Evolutionary conservation across 2,329 filamentous ascomycete species (phyloP).

Genomic region (Phialemoniopsis sp.): DNA sequence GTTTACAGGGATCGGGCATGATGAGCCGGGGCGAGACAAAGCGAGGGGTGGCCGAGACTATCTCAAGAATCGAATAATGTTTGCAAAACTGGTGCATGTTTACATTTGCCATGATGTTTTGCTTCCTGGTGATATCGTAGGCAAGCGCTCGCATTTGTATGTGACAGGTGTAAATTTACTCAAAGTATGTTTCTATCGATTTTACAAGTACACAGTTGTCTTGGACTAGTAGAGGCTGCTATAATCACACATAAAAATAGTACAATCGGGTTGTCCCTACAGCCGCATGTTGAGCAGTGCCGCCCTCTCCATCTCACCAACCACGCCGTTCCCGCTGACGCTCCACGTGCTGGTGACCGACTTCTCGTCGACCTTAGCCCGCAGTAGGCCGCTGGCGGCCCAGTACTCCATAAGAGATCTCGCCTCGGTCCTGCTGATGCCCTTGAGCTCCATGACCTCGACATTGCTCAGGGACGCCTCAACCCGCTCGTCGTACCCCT

Average conservation of each 20-base stretch:
- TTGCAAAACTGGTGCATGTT: too few species aligned
- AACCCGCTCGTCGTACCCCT: slow-evolving; percentile 52
- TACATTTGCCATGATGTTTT: too few species aligned
- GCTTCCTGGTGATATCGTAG: too few species aligned
- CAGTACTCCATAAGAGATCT: slow-evolving; percentile 88
- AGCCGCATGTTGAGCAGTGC: slow-evolving; percentile 44
- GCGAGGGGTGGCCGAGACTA: too few species aligned
- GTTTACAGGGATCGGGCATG: too few species aligned
- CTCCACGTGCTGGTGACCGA: slow-evolving; percentile 80
- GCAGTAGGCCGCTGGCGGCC: slow-evolving; percentile 77
- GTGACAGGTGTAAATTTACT: too few species aligned
- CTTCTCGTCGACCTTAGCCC: slow-evolving; percentile 64
- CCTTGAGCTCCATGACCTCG: slow-evolving; percentile 54
- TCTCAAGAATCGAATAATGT: too few species aligned
- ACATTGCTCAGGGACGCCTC: slow-evolving; percentile 48
- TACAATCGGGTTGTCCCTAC: slow-evolving; percentile 16
- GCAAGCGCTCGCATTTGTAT: too few species aligned
- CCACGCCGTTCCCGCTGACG: slow-evolving; percentile 72
- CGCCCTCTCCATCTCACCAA: slow-evolving; percentile 80
- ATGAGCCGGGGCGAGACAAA: too few species aligned
- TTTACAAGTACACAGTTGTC: background rate
- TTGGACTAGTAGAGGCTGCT: too few species aligned
- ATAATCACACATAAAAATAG: background rate
- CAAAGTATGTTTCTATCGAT: slow-evolving; percentile 7
- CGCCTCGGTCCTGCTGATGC: slow-evolving; percentile 71